These are phyloP conservation scores for Aspergillus intermedius DNA, from an alignment of 2,329 filamentous ascomycete genomes.

Conservation along the genomic window DNA sequence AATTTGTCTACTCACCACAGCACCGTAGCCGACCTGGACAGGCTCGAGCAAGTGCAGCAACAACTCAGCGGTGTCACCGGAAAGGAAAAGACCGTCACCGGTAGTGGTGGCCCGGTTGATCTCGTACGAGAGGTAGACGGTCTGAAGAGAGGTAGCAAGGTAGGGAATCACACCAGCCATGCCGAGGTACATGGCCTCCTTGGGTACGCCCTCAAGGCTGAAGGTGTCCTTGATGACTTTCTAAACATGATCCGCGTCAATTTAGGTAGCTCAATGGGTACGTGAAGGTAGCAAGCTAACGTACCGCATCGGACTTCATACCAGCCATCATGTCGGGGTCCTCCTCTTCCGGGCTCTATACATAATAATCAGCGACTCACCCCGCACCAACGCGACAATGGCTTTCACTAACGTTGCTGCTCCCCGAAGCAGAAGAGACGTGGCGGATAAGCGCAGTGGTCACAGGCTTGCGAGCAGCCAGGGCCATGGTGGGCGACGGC, in stretches of 20 bases:
- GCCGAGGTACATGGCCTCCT: constrained; percentile 61
- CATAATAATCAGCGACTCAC: constrained; percentile 46
- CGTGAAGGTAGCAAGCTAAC: constrained; percentile 17
- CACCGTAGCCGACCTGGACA: constrained; percentile 84
- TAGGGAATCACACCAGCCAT: constrained; percentile 79
- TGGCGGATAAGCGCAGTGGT: constrained; percentile 46
- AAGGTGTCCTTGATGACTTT: constrained; percentile 64
- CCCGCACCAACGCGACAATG: constrained; percentile 19
- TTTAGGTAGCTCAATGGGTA: constrained; percentile 8
- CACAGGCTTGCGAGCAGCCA: constrained; percentile 40
- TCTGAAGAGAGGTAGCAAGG: constrained; percentile 73
- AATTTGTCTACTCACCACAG: constrained; percentile 55
- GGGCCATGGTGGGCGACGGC: constrained; percentile 34
- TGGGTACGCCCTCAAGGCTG: constrained; percentile 57
- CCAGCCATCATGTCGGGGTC: constrained; percentile 48
- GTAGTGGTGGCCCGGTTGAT: constrained; percentile 61
- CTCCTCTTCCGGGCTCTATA: constrained; percentile 29
- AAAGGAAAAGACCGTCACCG: constrained; percentile 60
- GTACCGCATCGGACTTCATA: constrained; percentile 54
- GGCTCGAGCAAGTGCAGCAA: constrained; percentile 73
- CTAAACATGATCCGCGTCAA: constrained; percentile 30
- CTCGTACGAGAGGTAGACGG: constrained; percentile 75
- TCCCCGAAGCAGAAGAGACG: constrained; percentile 23
- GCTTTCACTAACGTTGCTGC: constrained; percentile 41
- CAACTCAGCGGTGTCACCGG: constrained; percentile 63